These are phyloP conservation scores for Picea sitchensis DNA, from an alignment of 75 land plant species.

Conservation along the genomic window DNA sequence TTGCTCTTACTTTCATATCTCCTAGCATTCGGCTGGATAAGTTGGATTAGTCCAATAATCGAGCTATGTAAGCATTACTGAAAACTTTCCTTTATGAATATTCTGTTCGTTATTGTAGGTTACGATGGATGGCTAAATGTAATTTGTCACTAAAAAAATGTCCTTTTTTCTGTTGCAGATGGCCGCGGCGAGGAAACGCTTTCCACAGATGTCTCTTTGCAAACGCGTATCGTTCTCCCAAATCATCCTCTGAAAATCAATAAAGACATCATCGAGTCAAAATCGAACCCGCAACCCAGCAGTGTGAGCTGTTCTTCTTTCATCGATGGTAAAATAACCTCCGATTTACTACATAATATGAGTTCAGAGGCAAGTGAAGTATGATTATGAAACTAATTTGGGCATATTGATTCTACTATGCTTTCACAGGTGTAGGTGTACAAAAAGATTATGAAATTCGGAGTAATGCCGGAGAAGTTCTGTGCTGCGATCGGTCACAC, in stretches of 20 bases:
- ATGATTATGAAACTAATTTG: background rate
- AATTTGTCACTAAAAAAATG: background rate
- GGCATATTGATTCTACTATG: background rate
- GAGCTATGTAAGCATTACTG: background rate
- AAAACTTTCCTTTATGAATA: background rate
- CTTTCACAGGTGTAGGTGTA: background rate
- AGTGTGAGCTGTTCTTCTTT: background rate
- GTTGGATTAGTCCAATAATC: background rate
- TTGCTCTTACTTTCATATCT: too few relatives aligned
- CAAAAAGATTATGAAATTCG: too few relatives aligned
- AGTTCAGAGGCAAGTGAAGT: background rate
- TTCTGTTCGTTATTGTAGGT: too few relatives aligned
- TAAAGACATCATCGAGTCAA: background rate
- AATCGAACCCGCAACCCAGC: background rate
- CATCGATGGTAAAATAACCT: background rate
- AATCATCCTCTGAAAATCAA: background rate
- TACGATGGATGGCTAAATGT: too few relatives aligned
- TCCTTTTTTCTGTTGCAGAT: background rate
- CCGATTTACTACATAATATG: background rate
- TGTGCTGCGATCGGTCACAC: conserved; percentile 60
- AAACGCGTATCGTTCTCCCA: background rate
- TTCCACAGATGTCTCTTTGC: background rate
- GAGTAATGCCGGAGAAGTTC: conserved; percentile 7
- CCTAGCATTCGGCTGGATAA: background rate
- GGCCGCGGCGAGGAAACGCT: background rate